These are phyloP conservation scores for Phaeosphaeriaceae sp. DNA, from an alignment of 2,329 filamentous ascomycete genomes.

Conservation along the genomic window DNA sequence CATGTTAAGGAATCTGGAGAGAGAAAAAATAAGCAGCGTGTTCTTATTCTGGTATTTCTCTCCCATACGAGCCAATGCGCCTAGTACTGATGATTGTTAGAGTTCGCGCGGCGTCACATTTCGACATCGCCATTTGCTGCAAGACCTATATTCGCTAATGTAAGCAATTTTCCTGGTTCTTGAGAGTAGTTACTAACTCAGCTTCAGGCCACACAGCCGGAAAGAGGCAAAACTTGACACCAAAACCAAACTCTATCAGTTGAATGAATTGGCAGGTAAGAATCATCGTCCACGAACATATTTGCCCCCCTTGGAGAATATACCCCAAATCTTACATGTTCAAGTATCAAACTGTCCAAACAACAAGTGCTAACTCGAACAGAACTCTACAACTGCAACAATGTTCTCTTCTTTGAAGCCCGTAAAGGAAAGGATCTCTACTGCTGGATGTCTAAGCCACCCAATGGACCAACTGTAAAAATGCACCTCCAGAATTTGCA, in stretches of 20 bases:
- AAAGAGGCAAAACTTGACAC: constrained; percentile 98
- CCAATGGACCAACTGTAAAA: constrained; percentile 78
- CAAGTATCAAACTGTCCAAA: not conserved
- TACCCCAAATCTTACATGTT: not conserved
- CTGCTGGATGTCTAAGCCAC: constrained; percentile 89
- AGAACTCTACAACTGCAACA: constrained; percentile 91
- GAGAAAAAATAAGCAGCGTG: constrained; percentile 61
- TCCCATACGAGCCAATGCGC: constrained; percentile 4
- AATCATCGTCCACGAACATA: not conserved
- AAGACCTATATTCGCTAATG: constrained; percentile 85
- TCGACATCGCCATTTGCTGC: constrained; percentile 91
- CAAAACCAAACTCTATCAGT: constrained; percentile 75
- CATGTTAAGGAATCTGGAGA: constrained; percentile 44
- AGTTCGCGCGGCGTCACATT: constrained; percentile 92
- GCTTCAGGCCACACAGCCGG: constrained; percentile 73
- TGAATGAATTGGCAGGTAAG: constrained; percentile 50
- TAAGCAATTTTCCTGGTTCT: constrained; percentile 11
- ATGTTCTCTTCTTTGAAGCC: constrained; percentile 93
- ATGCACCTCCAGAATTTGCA: constrained; percentile 87
- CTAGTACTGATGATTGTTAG: constrained; percentile 30
- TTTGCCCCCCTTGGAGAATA: not conserved
- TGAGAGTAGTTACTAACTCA: constrained; percentile 9
- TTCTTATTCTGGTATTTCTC: constrained; percentile 71
- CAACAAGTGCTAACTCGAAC: constrained; percentile 10
- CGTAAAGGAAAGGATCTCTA: constrained; percentile 95